Base-by-base conservation (phyloP, 805 yeast genomes). In the Kuraishia ogatae region DNA sequence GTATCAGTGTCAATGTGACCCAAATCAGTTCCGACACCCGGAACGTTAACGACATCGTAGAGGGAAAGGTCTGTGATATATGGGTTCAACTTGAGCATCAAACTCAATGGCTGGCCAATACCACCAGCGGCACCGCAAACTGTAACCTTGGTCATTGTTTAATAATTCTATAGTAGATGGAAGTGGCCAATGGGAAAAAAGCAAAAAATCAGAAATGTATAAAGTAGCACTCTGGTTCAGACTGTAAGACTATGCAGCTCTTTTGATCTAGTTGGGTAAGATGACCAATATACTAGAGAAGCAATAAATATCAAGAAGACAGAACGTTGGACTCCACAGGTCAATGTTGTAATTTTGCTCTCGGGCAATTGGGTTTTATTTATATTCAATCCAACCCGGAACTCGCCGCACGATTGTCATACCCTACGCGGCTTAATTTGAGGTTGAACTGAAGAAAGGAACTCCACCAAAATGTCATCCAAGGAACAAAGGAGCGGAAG, bases 51-150 rank as follows among this genome's bases (percentile, higher is more conserved):
- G 22, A 79, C 82, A 66, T 79, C 84, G 59, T 75, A 79, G 51
- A 79, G 70, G 2, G 81, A 70, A 62, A 79, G 74, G 58, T 78
- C 73, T 26, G 69, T 63, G 47, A 79, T 71, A 51, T 73, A 64
- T 20, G 73, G 71, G 59, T 79, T 78, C 55, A 79, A 66, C 66
- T 79, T 79, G 57, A 78, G 67, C 61, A 79, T 69, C 57, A 79
- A 72, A 21, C 83, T 78, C 56, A 79, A 70, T 49, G 83, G 82
- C 68, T 79, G 84, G 54, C 84, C 84, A 64, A 79, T 79, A 63
- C 84, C 84, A 64, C 96, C 96, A 54, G 93, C 91, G 56, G 97
- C 97, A 61, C 97, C 97, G 54, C 85, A 78, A 57, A 90, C 91
- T 55, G 96, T 80, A 54, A 85, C 93, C 75, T 87, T 89, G 21